phyloP scores from a whole-genome alignment of 345 rosid genomes.

The Euclidium syriacum region DNA sequence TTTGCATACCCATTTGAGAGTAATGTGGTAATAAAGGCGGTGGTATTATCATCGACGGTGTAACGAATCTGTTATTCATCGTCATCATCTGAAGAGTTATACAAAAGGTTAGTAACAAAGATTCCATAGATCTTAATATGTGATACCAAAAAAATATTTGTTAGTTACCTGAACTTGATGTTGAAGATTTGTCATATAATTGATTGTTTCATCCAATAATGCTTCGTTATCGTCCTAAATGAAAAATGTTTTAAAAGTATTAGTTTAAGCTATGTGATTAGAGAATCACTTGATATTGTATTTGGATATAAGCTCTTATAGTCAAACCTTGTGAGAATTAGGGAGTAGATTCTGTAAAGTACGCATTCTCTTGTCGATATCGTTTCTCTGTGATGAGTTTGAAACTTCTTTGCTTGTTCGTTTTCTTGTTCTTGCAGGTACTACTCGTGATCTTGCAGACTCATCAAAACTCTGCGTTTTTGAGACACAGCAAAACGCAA shows the following conservation, averaged over 20 bases:
- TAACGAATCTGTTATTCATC: slow-evolving; percentile 37
- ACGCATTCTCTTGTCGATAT: slow-evolving; percentile 68
- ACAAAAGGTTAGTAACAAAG: slow-evolving; percentile 15
- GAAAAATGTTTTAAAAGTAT: not conserved
- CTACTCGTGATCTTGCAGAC: not conserved
- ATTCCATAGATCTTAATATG: not conserved
- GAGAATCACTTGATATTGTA: no score
- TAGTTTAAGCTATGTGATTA: not conserved
- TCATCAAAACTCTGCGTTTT: slow-evolving; percentile 22
- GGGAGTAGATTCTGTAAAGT: slow-evolving; percentile 64
- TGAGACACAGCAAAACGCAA: not conserved
- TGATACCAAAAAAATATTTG: not conserved
- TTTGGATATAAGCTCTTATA: no score
- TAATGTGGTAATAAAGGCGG: slow-evolving; percentile 19
- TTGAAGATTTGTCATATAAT: slow-evolving; percentile 59
- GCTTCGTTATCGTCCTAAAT: slow-evolving; percentile 59
- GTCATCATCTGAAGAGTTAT: slow-evolving; percentile 35
- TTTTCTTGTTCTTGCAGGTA: slow-evolving; percentile 15
- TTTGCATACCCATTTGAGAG: slow-evolving; percentile 24
- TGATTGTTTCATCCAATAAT: slow-evolving; percentile 62
- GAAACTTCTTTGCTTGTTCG: not conserved
- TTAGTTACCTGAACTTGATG: slow-evolving; percentile 59
- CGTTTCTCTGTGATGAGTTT: slow-evolving; percentile 35
- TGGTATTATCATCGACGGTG: slow-evolving; percentile 32
- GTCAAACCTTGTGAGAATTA: slow-evolving; percentile 49